Evolutionary conservation across 805 yeast species (phyloP), one percentile per base, ranked within the genome.

Genomic region (Candida sakaeoensis): DNA sequence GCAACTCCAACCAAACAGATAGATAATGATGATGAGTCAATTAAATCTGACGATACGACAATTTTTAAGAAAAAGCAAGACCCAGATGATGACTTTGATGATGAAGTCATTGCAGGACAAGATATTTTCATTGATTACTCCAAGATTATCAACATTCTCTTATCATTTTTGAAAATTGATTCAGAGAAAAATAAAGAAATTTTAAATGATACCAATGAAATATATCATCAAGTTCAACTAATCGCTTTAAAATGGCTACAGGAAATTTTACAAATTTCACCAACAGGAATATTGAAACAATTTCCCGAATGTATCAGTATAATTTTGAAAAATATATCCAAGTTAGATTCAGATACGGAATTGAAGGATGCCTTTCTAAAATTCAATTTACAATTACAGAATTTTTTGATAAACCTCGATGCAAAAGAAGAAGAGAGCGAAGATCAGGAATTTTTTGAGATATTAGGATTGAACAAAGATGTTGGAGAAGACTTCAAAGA

Each of bases 211-310:
- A 54, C 57, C 19, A 72, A 65, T 41, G 73, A 68, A 19, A 53
- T 64, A 4, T 56, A 54, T 31, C 46, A 61, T 40, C 86, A 86
- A 50, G 85, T 90, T 33, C 95, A 87, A 57, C 60, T 81, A 23
- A 85, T 85, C 3, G 87, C 87, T 0, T 66, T 91, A 36, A 77
- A 79, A 34, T 93, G 99, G 99, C 63, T 93, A 12, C 80, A 77
- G 40, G 80, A 80, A 13, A 67, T 93, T 24, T 61, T 93, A 18
- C 77, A 75, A 12, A 78, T 85, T 13, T 79, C 91, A 0, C 91
- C 97, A 1, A 68, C 72, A 28, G 84, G 90, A 33, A 81, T 91
- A 45, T 67, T 85, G 18, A 78, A 82, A 17, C 82, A 77, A 43
- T 73, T 87, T 38, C 88, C 96, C 2, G 82, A 85, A 40, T 68